Evolutionary conservation across 2,329 filamentous ascomycete species (phyloP).

Genomic region (Fusarium sp.): DNA sequence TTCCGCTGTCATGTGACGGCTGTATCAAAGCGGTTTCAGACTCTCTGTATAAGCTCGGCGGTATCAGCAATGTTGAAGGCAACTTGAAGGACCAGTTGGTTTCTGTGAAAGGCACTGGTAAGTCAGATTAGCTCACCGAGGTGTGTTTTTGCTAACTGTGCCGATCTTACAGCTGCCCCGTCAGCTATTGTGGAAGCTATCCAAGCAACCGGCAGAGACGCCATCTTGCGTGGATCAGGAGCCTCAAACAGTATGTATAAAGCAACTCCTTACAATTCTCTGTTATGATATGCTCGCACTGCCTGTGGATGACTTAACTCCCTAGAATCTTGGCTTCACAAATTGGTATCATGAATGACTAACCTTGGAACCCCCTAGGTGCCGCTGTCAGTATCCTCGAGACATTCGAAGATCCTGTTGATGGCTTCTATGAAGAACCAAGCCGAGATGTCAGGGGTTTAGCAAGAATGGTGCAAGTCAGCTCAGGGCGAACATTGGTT

Average conservation of each 20-base stretch:
- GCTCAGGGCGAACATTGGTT: constrained; percentile 79
- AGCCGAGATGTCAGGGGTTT: constrained; percentile 80
- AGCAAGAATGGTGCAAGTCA: constrained; percentile 93
- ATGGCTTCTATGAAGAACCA: constrained; percentile 56
- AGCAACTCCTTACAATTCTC: constrained; percentile 4
- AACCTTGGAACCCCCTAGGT: constrained; percentile 54
- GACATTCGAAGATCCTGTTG: constrained; percentile 72
- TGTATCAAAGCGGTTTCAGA: constrained; percentile 89
- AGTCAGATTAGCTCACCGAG: constrained; percentile 33
- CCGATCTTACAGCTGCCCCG: constrained; percentile 71
- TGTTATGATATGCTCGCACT: neutral
- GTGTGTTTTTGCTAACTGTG: constrained; percentile 16
- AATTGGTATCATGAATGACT: constrained; percentile 1
- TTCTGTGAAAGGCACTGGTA: constrained; percentile 84
- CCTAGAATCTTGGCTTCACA: neutral
- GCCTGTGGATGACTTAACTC: neutral
- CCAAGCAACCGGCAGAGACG: constrained; percentile 89
- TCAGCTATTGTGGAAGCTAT: constrained; percentile 91
- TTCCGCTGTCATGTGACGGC: constrained; percentile 89
- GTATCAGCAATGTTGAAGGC: constrained; percentile 84
- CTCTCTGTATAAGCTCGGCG: constrained; percentile 79
- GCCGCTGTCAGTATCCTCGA: constrained; percentile 97
- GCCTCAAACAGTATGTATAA: constrained; percentile 78
- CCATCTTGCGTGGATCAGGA: constrained; percentile 91
- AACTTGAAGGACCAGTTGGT: constrained; percentile 86